These are phyloP conservation scores for Ballota nigra DNA, from an alignment of 257 asterid genomes.

Conservation along the genomic window DNA sequence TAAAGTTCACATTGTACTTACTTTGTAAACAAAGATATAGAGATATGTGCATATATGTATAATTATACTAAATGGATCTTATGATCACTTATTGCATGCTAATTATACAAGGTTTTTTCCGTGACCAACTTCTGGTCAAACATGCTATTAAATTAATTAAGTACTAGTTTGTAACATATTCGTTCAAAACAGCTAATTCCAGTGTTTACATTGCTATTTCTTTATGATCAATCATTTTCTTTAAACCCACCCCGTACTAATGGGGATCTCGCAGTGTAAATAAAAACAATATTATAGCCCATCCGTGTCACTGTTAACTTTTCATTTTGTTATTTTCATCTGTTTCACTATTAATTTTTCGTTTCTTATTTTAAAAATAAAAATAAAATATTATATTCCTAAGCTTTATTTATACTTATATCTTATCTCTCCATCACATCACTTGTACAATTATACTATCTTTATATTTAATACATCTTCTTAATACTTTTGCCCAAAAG, in stretches of 20 bases:
- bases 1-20: slow-evolving; percentile 29
- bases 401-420: too few relatives aligned
- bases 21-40: slow-evolving; percentile 22
- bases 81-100: slow-evolving; percentile 39
- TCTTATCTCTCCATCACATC: too few relatives aligned
- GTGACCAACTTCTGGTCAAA: slow-evolving; percentile 35
- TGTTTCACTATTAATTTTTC: too few relatives aligned
- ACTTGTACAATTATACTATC: too few relatives aligned
- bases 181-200: slow-evolving; percentile 32
- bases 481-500: too few relatives aligned
- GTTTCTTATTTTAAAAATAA: too few relatives aligned
- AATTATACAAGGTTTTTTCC: slow-evolving; percentile 20
- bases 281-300: not conserved
- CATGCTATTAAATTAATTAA: slow-evolving; percentile 15
- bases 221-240: not conserved
- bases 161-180: not conserved
- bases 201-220: slow-evolving; percentile 20
- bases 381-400: too few relatives aligned
- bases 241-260: not conserved
- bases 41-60: slow-evolving; percentile 18
- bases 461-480: too few relatives aligned
- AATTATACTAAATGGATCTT: slow-evolving; percentile 30
- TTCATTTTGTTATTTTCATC: too few relatives aligned
- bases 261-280: not conserved
- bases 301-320: too few relatives aligned